A percentile compares a stretch with the other conserved stretches of the same genome.
Evolutionary conservation across 2,329 filamentous ascomycete genomes (phyloP).

Genomic region (Botrytis paeoniae): DNA sequence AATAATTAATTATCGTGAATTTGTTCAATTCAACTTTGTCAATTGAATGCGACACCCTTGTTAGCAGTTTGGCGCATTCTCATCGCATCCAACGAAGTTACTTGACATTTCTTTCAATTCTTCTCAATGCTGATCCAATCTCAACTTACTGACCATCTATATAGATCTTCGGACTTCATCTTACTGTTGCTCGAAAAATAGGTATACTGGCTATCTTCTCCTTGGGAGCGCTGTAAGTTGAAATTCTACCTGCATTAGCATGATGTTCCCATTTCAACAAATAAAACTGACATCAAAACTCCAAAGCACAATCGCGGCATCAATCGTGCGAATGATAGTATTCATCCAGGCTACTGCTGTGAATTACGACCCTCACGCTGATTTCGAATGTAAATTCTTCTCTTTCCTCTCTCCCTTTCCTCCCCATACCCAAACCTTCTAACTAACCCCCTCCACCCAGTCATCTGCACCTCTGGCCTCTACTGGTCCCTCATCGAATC

Average conservation of each 20-base stretch:
- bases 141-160: background rate
- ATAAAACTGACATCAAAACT: background rate
- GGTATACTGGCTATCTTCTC: slow-evolving; percentile 16
- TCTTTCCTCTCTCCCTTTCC: background rate
- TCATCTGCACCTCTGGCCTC: slow-evolving; percentile 7
- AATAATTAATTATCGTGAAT: background rate
- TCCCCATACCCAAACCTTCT: background rate
- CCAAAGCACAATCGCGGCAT: slow-evolving; percentile 15
- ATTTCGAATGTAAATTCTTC: slow-evolving; percentile 7
- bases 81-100: background rate
- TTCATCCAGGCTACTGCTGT: slow-evolving; percentile 12
- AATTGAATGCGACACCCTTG: background rate
- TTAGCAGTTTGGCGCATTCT: background rate
- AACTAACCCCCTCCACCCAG: background rate
- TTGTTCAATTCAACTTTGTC: background rate
- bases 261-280: accelerated
- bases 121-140: background rate
- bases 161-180: slow-evolving; percentile 5
- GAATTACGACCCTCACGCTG: slow-evolving; percentile 12
- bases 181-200: slow-evolving; percentile 7
- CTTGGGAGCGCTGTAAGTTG: slow-evolving; percentile 13
- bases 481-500: slow-evolving; percentile 18
- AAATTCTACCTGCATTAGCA: background rate
- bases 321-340: slow-evolving; percentile 11
- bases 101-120: background rate